phyloP scores from a whole-genome alignment of 164 flowering plant species.

The Protea cynaroides region DNA sequence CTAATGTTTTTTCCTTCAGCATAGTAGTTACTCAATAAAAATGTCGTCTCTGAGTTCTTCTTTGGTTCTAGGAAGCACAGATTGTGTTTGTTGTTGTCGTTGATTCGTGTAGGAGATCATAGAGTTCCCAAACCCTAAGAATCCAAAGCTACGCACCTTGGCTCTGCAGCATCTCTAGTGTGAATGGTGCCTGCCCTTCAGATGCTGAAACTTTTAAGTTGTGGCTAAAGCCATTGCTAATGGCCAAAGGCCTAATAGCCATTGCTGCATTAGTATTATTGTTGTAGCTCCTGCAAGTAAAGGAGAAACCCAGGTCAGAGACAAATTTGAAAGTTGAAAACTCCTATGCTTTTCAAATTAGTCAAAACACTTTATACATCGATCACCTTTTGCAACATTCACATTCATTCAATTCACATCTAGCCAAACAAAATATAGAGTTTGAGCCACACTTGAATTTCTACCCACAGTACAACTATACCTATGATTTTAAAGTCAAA shows the following conservation, averaged over 20 bases:
- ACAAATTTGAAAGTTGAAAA: background rate
- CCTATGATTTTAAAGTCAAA: no score
- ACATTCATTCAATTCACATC: no score
- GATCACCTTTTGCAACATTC: background rate
- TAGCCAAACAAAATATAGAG: no score
- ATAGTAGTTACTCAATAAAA: constrained; percentile 13
- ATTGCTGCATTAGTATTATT: constrained; percentile 13
- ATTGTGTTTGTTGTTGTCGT: constrained; percentile 5
- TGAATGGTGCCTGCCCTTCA: background rate
- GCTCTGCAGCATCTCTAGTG: constrained; percentile 1
- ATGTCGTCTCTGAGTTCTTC: constrained; percentile 20
- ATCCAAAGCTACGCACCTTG: background rate
- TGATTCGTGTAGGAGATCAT: background rate
- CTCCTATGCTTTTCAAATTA: background rate
- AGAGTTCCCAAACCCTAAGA: background rate
- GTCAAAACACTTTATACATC: no score
- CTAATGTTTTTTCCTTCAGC: background rate
- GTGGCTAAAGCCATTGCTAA: constrained; percentile 4
- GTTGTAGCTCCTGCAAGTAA: constrained; percentile 49
- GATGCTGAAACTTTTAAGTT: background rate
- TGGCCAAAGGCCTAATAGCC: constrained; percentile 25
- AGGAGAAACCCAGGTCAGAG: background rate
- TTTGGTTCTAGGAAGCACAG: constrained; percentile 11
- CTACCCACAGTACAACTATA: no score
- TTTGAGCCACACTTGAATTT: no score